These are phyloP conservation scores for Amoebophrya sp. DNA, from an alignment of 169 alveolate species.

Conservation along the genomic window DNA sequence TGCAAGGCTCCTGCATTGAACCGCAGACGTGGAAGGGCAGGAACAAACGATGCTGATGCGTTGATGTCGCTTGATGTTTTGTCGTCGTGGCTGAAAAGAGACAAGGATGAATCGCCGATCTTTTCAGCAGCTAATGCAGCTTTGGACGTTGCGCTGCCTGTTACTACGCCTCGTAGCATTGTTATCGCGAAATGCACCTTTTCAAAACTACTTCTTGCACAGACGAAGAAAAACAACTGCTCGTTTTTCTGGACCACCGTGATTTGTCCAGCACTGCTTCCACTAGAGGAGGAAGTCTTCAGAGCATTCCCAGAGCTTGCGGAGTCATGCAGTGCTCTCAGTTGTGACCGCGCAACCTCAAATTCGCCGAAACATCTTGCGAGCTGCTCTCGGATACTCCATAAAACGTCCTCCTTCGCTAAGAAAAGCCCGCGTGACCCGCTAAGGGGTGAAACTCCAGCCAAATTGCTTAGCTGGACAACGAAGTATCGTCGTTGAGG, in stretches of 20 bases:
- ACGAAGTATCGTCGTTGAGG: not conserved
- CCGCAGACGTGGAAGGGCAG: not conserved
- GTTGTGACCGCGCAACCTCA: not conserved
- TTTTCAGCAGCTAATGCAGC: too few species aligned
- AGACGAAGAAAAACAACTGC: not conserved
- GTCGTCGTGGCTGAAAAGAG: too few species aligned
- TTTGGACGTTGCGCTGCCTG: too few species aligned
- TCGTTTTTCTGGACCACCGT: too few species aligned
- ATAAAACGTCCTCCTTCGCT: not conserved
- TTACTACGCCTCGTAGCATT: not conserved
- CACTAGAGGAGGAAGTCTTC: too few species aligned
- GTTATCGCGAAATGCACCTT: not conserved
- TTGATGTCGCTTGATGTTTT: not conserved
- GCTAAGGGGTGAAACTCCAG: too few species aligned
- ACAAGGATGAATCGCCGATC: too few species aligned
- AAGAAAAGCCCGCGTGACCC: not conserved
- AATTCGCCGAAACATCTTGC: not conserved
- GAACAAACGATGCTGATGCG: not conserved
- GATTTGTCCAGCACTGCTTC: too few species aligned
- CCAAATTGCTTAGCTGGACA: not conserved
- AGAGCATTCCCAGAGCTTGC: too few species aligned
- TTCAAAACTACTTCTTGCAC: not conserved
- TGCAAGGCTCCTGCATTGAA: not conserved
- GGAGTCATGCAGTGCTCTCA: not conserved
- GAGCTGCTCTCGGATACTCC: not conserved